Evolutionary conservation across 163 green algal genomes (phyloP).

Genomic region (Volvox carteri): DNA sequence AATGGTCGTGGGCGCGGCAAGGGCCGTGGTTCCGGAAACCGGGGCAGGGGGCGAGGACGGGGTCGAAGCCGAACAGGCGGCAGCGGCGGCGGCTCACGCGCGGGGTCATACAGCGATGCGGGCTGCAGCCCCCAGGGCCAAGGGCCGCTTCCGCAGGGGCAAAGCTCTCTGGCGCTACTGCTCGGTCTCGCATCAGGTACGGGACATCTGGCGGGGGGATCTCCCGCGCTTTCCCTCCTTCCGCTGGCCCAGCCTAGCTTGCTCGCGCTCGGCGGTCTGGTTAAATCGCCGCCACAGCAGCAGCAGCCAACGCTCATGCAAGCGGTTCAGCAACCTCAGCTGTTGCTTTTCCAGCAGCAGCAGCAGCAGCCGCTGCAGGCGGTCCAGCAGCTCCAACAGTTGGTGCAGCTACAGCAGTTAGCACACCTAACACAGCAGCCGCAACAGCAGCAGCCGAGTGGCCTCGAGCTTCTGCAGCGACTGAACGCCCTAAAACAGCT

Average conservation of each 20-base stretch:
- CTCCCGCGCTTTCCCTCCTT: not conserved
- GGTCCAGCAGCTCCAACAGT: slow-evolving; percentile 1
- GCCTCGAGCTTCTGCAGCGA: not conserved
- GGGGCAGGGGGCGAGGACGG: not conserved
- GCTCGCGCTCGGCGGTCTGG: not conserved
- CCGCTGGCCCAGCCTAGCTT: slow-evolving; percentile 4
- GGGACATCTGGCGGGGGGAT: not conserved
- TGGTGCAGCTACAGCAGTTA: not conserved
- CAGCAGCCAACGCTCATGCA: slow-evolving; percentile 23
- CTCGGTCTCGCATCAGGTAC: not conserved
- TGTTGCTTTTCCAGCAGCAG: not conserved
- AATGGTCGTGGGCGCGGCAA: not conserved
- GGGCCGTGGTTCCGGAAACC: not conserved
- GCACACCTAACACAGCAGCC: not conserved
- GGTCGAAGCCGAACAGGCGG: not conserved
- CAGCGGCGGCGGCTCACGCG: not conserved
- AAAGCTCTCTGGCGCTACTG: slow-evolving; percentile 5
- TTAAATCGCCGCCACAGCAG: not conserved
- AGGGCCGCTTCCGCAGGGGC: not conserved
- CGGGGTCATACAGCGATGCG: not conserved
- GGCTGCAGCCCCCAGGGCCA: not conserved
- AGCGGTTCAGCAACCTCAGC: not conserved
- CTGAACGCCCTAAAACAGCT: slow-evolving; percentile 9
- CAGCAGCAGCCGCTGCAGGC: slow-evolving; percentile 2
- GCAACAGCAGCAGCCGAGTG: not conserved